A percentile compares a stretch with the other conserved stretches of the same genome.
phyloP scores from a whole-genome alignment of 352 stramenopile species.

The Phytopythium boreale region DNA sequence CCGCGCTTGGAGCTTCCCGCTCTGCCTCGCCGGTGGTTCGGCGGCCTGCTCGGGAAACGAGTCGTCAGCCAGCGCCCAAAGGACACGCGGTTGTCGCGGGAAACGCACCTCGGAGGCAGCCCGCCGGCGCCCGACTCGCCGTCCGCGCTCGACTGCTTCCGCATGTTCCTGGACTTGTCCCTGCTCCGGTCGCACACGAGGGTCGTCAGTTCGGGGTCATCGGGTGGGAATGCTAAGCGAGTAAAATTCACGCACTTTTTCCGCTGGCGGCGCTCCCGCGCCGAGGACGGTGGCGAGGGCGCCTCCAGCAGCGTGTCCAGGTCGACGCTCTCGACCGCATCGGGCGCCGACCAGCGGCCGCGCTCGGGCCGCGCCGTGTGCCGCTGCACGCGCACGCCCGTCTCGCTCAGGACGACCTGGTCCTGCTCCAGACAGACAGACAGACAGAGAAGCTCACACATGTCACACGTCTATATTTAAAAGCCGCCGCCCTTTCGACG shows the following conservation, averaged over 20 bases:
- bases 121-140: neutral
- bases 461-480: neutral
- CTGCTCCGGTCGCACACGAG: conserved; percentile 7
- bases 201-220: too few species aligned
- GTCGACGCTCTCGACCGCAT: conserved; percentile 60
- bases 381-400: conserved; percentile 37
- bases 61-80: neutral
- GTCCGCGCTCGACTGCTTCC: conserved; percentile 4
- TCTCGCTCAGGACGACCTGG: conserved; percentile 65
- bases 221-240: too few species aligned
- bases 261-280: conserved; percentile 26
- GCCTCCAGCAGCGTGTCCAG: conserved; percentile 78
- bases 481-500: neutral
- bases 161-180: conserved; percentile 17
- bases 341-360: conserved; percentile 70
- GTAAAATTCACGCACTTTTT: conserved; percentile 72
- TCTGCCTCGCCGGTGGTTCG: conserved; percentile 17
- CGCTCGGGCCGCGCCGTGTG: conserved; percentile 29
- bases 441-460: neutral
- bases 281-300: conserved; percentile 41
- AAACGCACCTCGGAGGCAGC: conserved; percentile 4
- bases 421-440: conserved; percentile 21
- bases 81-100: too few species aligned
- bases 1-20: conserved; percentile 5
- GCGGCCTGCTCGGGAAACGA: neutral